These are phyloP conservation scores for Geranium brycei DNA, from an alignment of 345 rosid species.

Conservation along the genomic window DNA sequence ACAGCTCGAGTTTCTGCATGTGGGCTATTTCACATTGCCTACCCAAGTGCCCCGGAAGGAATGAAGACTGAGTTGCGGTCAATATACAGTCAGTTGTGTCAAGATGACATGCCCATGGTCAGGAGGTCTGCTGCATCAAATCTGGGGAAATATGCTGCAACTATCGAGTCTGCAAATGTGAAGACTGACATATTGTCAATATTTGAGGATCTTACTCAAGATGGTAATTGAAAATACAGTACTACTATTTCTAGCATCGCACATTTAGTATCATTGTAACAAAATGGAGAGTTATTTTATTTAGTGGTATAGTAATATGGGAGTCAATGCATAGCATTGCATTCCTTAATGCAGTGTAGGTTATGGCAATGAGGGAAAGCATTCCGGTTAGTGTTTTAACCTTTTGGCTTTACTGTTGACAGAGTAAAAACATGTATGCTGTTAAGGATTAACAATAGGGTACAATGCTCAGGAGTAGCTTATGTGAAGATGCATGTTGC, in stretches of 20 bases:
- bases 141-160: conserved; percentile 88
- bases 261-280: conserved; percentile 1
- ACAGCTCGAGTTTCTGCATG: conserved; percentile 90
- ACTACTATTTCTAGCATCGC: neutral
- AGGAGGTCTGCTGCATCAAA: conserved; percentile 92
- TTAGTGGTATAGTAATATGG: neutral
- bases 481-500: too few species aligned
- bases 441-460: too few species aligned
- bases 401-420: too few species aligned
- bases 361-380: too few species aligned
- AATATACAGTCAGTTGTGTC: conserved; percentile 64
- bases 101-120: conserved; percentile 99
- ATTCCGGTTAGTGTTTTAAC: too few species aligned
- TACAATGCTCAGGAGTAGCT: too few species aligned
- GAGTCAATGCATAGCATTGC: neutral
- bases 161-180: conserved; percentile 70
- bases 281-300: conserved; percentile 28
- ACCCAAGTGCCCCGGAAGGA: conserved; percentile 73
- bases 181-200: conserved; percentile 76
- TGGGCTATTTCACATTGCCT: conserved; percentile 86
- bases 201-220: conserved; percentile 90
- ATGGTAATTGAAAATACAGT: conserved; percentile 38
- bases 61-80: conserved; percentile 60
- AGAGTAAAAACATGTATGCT: too few species aligned
- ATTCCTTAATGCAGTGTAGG: neutral